Evolutionary conservation across 2,329 filamentous ascomycete genomes (phyloP), one percentile per base, ranked within the genome.

Genomic region (Colletotrichum coccodes): DNA sequence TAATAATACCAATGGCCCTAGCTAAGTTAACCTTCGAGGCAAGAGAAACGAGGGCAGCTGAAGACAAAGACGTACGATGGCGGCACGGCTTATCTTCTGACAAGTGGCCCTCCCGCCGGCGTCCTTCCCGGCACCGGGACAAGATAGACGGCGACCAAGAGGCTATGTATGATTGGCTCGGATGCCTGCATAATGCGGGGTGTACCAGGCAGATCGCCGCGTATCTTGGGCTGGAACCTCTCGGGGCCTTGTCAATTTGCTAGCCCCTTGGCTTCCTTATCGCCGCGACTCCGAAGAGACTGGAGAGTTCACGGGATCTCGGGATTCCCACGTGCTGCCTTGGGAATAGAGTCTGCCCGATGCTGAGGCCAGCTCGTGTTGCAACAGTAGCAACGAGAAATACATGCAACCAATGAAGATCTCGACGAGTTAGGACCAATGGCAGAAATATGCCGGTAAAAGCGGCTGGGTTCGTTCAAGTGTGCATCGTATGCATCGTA

Each of bases 141-240:
- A 60, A 60, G 65, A 68, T 60, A 68, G 30, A 60, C 42, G 46
- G 44, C 46, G 32, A 40, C 11, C n/a, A 30, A 42, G 3, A n/a
- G 21, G 6, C 12, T 18, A n/a, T 60, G 14, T 18, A n/a, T 60
- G 14, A 60, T 68, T 68, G 65, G 65, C 4, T 34, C 16, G 16
- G 21, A 32, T 30, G 26, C 32, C 28, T 49, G 47, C 47, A 56
- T 46, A 56, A 60, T 65, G 65, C 65, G 65, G 65, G 65, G 65
- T 60, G 34, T 12, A 42, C 34, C n/a, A 21, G 23, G 47, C 7
- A 5, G 54, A 50, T 65, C 54, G 34, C 32, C 40, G 40, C 36
- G 47, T 21, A 44, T 56, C 47, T 30, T 40, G 53, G 65, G 42
- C 65, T 36, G 47, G 40, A 60, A 38, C 32, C 38, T 26, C 16